Evolutionary conservation across 495 filamentous ascomycete species (phyloP), one percentile per base, ranked within the genome.

Genomic region (Penicillium riverlandense): DNA sequence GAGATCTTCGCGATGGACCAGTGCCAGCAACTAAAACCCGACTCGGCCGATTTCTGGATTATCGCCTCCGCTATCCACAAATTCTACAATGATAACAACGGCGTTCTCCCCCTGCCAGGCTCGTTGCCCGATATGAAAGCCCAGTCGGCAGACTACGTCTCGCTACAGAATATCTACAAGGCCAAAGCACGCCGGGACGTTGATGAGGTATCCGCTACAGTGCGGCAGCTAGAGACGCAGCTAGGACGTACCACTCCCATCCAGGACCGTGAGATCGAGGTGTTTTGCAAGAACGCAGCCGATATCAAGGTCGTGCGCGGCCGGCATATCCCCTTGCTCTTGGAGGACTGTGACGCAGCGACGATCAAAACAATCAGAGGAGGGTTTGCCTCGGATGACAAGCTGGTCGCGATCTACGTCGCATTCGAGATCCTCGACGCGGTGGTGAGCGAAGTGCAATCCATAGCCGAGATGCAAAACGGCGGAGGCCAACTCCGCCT

Each of bases 91-190:
- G 74, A 72, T 41, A 80, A 95, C 54, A 66, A 71, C 13, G 75
- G 22, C 22, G 0, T 80, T 33, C 76, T 97, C 6, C 92, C 92
- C 13, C 69, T 99, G 0, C 85, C 90, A 2, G 94, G 92, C 37
- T 82, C 83, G 13, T 72, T 97, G 11, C 94, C 92, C 6, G 92
- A 99, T 65, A 99, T 99, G 92, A 99, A 99, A 68, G 88, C 92
- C 29, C 79, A 90, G 62, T 95, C 89, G 13, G 82, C 77, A 38
- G 88, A 95, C 50, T 99, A 99, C 67, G 81, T 97, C 48, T 74
- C 82, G 48, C 74, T 99, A 22, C 92, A 97, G 66, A 95, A 86
- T 52, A 80, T 96, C 54, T 98, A 97, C 79, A 96, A 95, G 65
- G 57, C 73, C 16, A 96, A 96, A 59, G 88, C 94, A 29, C 82